These are phyloP conservation scores for Dissophora globulifera DNA, from an alignment of 192 early-diverging fungal species.

Conservation along the genomic window DNA sequence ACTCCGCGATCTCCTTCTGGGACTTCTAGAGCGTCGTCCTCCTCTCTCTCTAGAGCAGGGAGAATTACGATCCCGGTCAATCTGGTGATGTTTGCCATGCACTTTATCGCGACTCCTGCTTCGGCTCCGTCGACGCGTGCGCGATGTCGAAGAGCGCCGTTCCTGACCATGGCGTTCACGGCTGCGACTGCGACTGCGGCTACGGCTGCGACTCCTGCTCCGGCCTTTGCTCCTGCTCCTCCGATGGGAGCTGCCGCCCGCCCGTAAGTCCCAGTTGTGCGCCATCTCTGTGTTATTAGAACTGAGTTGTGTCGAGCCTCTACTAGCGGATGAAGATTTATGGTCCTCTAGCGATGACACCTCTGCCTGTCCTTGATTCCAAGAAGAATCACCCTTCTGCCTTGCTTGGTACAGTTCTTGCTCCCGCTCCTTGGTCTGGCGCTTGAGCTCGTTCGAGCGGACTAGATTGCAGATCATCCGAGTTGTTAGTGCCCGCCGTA, in stretches of 20 bases:
- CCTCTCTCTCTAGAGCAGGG: neutral
- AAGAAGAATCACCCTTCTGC: neutral
- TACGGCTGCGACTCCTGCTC: neutral
- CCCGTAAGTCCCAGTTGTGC: no score
- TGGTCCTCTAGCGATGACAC: no score
- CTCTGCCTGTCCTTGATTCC: neutral
- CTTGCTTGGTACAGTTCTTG: neutral
- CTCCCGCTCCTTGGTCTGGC: slow-evolving; percentile 13
- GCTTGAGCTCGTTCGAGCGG: slow-evolving; percentile 7
- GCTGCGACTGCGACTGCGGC: neutral
- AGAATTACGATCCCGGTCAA: neutral
- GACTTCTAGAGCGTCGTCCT: neutral
- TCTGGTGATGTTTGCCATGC: neutral
- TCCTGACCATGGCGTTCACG: no score
- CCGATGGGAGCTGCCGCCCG: neutral
- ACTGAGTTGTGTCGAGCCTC: no score
- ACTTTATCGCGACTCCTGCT: neutral
- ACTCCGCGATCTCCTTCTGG: slow-evolving; percentile 1
- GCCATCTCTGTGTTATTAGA: no score
- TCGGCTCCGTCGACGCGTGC: neutral
- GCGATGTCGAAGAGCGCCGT: no score
- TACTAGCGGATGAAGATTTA: no score
- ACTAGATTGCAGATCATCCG: neutral
- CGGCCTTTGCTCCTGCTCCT: neutral
- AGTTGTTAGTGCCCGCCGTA: neutral